phyloP scores from a whole-genome alignment of 257 asterid genomes.

The Solanum lignicaule region DNA sequence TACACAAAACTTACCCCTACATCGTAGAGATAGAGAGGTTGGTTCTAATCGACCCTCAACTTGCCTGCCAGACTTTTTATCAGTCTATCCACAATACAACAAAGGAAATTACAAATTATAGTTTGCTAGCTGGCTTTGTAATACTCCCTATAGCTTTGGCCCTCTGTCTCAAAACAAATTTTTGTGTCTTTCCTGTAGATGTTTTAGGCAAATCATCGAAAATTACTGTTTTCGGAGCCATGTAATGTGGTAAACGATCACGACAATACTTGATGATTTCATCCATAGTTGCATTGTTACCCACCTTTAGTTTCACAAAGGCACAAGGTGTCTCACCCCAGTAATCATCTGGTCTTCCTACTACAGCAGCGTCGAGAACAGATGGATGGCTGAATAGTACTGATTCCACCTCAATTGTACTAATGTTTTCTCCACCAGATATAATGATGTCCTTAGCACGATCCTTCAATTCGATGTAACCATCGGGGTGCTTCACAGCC shows the following conservation, averaged over 20 bases:
- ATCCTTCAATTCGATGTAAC: constrained; percentile 8
- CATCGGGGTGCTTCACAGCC: background rate
- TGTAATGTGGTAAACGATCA: background rate
- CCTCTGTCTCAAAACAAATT: background rate
- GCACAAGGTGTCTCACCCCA: background rate
- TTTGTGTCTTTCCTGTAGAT: background rate
- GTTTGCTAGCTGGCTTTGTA: background rate
- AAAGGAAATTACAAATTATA: background rate
- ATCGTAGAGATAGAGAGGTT: background rate
- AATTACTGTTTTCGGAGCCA: background rate
- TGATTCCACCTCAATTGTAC: background rate
- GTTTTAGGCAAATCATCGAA: background rate
- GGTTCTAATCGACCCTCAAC: background rate
- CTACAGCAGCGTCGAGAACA: background rate
- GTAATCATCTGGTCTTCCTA: background rate
- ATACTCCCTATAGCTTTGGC: background rate
- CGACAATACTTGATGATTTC: background rate
- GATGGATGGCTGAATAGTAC: background rate
- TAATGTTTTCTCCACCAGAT: background rate
- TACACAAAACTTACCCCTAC: background rate
- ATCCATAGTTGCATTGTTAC: background rate
- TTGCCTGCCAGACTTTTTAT: background rate
- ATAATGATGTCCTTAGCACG: constrained; percentile 3
- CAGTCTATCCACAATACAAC: background rate
- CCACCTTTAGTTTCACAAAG: background rate